Base-by-base conservation (phyloP, 768 basidiomycete genomes). In the Chalciporus piperatus region DNA sequence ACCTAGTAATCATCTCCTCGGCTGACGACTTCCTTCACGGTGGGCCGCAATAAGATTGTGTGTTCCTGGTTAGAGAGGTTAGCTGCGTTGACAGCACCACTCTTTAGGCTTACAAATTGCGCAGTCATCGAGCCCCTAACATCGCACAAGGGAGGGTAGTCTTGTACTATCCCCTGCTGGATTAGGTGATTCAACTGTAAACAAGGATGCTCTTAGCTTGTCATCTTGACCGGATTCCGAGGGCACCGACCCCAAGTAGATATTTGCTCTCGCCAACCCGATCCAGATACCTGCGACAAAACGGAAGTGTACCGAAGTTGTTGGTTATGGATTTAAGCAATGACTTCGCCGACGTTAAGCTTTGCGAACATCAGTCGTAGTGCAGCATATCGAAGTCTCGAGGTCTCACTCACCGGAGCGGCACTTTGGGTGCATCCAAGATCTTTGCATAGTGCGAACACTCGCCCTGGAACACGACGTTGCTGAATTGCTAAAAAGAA, bases 291-390 rank as follows among this genome's bases (percentile, higher is more conserved):
- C 97, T 79, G 60, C 95, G 82, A 69, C 96, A 98, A 71, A 91
- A 99, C 4, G 97, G 95, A 54, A 98, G 71, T 11, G 96, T 96
- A 25, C 93, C 95, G 66, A 99, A 99, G 69, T 90, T 87, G 68
- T 81, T 87, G 63, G 90, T 87, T 69, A 99, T 98, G 5, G 85
- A 83, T 59, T 85, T 88, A 27, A 98, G 76, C 17, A 99, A 72
- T 6, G 87, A 80, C 68, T 92, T 94, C 0, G 95, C 92, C 17
- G 89, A 84, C 9, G 84, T 87, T 55, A 93, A 75, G 55, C 92
- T 93, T 57, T 7, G n/a, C n/a, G 57, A 47, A 17, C 8, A 41
- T 52, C 42, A 57, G 41, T 8, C 2, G 48, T 14, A 33, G 13
- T 14, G 14, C 23, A 25, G 16, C n/a, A n/a, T 30, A 48, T 25